phyloP scores from a whole-genome alignment of 139 green algal species.

The Closterium sp. region DNA sequence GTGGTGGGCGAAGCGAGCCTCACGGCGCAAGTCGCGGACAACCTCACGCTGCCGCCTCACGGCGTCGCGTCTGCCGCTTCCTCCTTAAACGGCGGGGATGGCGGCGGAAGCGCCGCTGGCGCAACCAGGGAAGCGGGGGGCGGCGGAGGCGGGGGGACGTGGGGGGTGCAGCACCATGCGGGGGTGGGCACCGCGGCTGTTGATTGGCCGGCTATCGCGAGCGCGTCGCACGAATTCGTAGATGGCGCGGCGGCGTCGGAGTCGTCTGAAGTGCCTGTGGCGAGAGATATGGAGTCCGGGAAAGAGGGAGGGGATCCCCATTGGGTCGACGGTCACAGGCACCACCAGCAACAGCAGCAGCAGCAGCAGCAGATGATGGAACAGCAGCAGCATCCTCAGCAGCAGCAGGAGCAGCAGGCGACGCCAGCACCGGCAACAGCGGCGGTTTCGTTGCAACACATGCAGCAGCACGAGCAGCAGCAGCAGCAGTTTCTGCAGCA shows the following conservation, averaged over 20 bases:
- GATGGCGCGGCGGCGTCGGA: neutral
- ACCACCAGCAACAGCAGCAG: neutral
- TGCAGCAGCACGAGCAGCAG: neutral
- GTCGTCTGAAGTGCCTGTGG: neutral
- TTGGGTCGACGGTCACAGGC: neutral
- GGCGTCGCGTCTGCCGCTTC: neutral
- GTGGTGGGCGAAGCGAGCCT: neutral
- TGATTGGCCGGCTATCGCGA: neutral
- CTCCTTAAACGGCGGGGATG: neutral
- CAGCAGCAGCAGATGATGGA: neutral
- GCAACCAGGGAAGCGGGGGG: neutral
- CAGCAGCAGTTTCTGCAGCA: neutral
- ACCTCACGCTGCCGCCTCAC: neutral
- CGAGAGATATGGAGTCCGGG: neutral
- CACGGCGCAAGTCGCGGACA: neutral
- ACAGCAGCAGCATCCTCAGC: neutral
- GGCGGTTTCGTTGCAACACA: neutral
- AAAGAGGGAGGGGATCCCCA: neutral
- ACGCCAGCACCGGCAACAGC: neutral
- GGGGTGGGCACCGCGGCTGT: too few relatives aligned
- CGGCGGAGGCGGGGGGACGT: neutral
- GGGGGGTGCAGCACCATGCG: neutral
- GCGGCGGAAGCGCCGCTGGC: neutral
- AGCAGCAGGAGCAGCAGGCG: neutral
- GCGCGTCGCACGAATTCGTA: neutral